phyloP scores from a whole-genome alignment of 768 basidiomycete species.

The Phylloporus scabripes region DNA sequence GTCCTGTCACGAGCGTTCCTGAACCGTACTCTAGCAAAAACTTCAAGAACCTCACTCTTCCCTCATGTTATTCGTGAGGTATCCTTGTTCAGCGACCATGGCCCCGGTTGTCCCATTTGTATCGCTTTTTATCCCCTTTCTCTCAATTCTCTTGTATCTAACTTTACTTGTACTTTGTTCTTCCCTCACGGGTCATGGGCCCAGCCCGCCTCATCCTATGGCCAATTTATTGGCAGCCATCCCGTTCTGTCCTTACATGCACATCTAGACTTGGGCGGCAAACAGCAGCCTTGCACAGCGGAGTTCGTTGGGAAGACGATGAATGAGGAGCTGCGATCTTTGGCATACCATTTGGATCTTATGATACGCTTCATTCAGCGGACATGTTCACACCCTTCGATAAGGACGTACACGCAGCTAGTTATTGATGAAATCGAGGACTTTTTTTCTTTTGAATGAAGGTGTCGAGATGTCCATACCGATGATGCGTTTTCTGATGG shows the following conservation, averaged over 20 bases:
- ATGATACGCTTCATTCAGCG: slow-evolving; percentile 9
- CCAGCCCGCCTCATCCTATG: background rate
- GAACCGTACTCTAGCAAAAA: slow-evolving; percentile 44
- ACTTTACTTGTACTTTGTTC: slow-evolving; percentile 18
- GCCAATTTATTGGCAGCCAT: background rate
- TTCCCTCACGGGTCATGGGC: slow-evolving; percentile 2
- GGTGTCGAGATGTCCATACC: background rate
- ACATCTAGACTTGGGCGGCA: background rate
- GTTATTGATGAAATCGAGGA: background rate
- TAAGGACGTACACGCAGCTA: slow-evolving; percentile 3
- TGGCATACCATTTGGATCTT: slow-evolving; percentile 9
- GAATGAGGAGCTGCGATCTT: background rate
- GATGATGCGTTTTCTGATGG: background rate
- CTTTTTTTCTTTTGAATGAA: background rate
- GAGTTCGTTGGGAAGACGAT: slow-evolving; percentile 1
- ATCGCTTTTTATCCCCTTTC: background rate
- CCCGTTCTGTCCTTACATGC: background rate
- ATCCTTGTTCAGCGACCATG: background rate
- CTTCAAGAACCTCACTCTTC: slow-evolving; percentile 67
- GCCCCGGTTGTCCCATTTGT: slow-evolving; percentile 7
- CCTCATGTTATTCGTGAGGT: slow-evolving; percentile 39
- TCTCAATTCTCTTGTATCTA: slow-evolving; percentile 10
- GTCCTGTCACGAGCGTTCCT: slow-evolving; percentile 22
- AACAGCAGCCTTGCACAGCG: background rate
- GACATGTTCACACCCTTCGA: slow-evolving; percentile 9